These are phyloP conservation scores for Spathaspora gorwiae DNA, from an alignment of 805 yeast species.

Conservation along the genomic window DNA sequence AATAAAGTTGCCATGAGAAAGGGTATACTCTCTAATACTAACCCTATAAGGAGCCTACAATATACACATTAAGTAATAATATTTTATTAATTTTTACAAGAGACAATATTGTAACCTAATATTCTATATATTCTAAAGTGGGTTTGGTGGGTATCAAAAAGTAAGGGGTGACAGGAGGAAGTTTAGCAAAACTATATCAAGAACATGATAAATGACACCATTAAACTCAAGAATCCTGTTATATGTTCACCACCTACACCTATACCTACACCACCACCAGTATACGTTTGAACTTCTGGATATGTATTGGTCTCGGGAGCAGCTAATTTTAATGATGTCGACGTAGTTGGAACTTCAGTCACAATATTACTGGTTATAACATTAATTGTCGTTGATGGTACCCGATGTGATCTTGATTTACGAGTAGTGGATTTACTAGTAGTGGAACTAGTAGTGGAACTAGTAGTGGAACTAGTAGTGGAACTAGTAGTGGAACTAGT, in stretches of 20 bases:
- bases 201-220: constrained; percentile 16
- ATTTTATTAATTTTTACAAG: too few species aligned
- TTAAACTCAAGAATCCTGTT: constrained; percentile 22
- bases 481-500: not conserved
- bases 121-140: too few species aligned
- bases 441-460: not conserved
- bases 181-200: not conserved
- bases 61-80: too few species aligned
- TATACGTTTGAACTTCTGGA: constrained; percentile 7
- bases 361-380: constrained; percentile 40
- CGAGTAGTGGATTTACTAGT: constrained; percentile 1
- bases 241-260: constrained; percentile 26
- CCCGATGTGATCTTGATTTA: not conserved
- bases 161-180: too few species aligned
- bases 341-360: constrained; percentile 24
- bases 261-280: not conserved
- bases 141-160: too few species aligned
- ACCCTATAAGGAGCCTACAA: too few species aligned
- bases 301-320: constrained; percentile 10
- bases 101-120: too few species aligned
- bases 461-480: not conserved
- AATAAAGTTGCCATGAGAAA: too few species aligned
- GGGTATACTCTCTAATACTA: too few species aligned
- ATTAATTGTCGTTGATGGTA: constrained; percentile 14
- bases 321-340: constrained; percentile 12